Base-by-base conservation (phyloP, 2,329 filamentous ascomycete genomes). In the Claviceps fusiformis region DNA sequence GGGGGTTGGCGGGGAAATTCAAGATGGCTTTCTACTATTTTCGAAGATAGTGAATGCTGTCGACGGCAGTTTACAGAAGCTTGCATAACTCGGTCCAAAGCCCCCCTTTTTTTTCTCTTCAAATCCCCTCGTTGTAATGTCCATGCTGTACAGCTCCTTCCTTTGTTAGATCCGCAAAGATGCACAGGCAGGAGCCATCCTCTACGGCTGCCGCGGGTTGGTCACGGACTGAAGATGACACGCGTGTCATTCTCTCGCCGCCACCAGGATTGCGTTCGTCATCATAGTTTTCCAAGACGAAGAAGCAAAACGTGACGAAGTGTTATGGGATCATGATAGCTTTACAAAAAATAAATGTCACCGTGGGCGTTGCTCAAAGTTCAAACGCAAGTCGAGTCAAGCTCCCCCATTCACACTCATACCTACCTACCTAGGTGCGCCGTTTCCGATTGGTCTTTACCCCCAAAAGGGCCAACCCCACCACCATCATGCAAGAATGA, bases 101-200 rank as follows among this genome's bases (percentile, higher is more conserved):
- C 11, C 13, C 15, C 3, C 7, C 17, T 4, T 17, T 17, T n/a
- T 31, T 9, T 17, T 31, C 7, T 17, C 9, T 31, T 29, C 1
- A 19, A 5, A 27, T 27, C 31, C 49, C 7, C 17, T n/a, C 33
- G 3, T 15, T 9, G 8, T 5, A 31, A 43, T 15, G 17, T 13
- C 7, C 10, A 11, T n/a, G 46, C 15, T n/a, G 2, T 10, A 53
- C n/a, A n/a, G 45, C 35, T 49, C 52, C 45, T 49, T 49, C 52
- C 52, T 33, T 3, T 17, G 3, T 13, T 39, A 37, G 1, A 33
- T 33, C 17, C 43, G 27, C 9, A 24, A 29, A 19, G 17, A 54
- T 17, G 45, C 24, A 9, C 10, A 48, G 52, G 52, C 35, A 54
- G 52, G 52, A 54, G 52, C 52, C 10, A 54, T 46, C 50, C 48